Base-by-base conservation (phyloP, 2,329 filamentous ascomycete genomes). In the Alternaria sp. region DNA sequence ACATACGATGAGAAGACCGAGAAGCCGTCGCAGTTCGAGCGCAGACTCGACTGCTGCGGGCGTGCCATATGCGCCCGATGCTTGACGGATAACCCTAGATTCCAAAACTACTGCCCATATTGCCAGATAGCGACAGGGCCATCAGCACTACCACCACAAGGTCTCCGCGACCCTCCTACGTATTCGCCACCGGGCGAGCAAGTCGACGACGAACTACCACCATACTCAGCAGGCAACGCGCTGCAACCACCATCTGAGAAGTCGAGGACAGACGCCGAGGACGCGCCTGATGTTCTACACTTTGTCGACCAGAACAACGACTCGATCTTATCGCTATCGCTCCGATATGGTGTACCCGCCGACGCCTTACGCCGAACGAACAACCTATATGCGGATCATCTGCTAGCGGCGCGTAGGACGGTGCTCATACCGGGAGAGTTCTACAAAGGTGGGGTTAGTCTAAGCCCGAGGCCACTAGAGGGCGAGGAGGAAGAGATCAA, bases 291-390 rank as follows among this genome's bases (percentile, higher is more conserved):
- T 77, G 88, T 89, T 3, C 81, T 94, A 13, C 92, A 96, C 77
- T 93, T 93, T 78, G 83, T 96, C 52, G 84, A 91, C 71, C 89
- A 91, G 61, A 80, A 83, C n/a, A 83, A 86, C 64, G 92, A 96
- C 75, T 89, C 86, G 10, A 81, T 95, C 67, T 71, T 83, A 19
- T 91, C 90, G 1, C 81, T 96, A 15, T 90, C 91, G 1, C 83
- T 96, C 7, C 86, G 88, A 23, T 96, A 96, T 74, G 83, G 84
- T 50, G 89, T 95, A 1, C 90, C 92, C 1, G 83, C 87, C 17
- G 73, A 84, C 9, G 86, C 84, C 2, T 82, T 96, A 15, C 85
- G 91, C 47, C 85, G 83, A 56, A 85, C 86, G 62, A 96, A 96
- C 80, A 88, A 88, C 61, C 83, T 96, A 36, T 89, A 87, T 58